Evolutionary conservation across 257 asterid species (phyloP).

Genomic region (Solanum commersonii): DNA sequence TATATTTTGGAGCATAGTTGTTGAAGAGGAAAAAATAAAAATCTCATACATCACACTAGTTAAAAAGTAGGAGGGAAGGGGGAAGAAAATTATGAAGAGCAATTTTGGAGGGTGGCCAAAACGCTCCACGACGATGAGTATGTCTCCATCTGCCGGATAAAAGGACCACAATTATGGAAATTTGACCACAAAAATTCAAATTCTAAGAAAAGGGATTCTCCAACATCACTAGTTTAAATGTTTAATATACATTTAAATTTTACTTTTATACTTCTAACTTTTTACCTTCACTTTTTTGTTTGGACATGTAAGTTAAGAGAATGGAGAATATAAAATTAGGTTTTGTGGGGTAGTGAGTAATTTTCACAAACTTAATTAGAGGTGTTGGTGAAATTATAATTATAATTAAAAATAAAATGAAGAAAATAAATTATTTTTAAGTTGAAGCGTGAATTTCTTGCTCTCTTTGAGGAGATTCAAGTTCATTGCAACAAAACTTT

Average conservation of each 20-base stretch:
- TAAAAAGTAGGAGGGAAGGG: not conserved
- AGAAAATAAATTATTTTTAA: too few species aligned
- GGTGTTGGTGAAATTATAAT: not conserved
- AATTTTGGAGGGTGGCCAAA: not conserved
- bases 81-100: not conserved
- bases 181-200: not conserved
- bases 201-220: not conserved
- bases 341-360: not conserved
- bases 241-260: not conserved
- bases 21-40: not conserved
- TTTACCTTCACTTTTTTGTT: not conserved
- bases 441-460: too few species aligned
- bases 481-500: fast-evolving
- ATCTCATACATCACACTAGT: not conserved
- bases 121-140: not conserved
- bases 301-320: not conserved
- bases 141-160: not conserved
- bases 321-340: not conserved
- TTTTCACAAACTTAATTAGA: not conserved
- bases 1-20: not conserved
- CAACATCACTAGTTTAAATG: not conserved
- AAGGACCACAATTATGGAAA: not conserved
- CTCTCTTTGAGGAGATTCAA: too few species aligned
- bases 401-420: too few species aligned
- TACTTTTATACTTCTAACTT: not conserved